These are phyloP conservation scores for Arthrocladium fulminans DNA, from an alignment of 2,329 filamentous ascomycete species.

Conservation along the genomic window DNA sequence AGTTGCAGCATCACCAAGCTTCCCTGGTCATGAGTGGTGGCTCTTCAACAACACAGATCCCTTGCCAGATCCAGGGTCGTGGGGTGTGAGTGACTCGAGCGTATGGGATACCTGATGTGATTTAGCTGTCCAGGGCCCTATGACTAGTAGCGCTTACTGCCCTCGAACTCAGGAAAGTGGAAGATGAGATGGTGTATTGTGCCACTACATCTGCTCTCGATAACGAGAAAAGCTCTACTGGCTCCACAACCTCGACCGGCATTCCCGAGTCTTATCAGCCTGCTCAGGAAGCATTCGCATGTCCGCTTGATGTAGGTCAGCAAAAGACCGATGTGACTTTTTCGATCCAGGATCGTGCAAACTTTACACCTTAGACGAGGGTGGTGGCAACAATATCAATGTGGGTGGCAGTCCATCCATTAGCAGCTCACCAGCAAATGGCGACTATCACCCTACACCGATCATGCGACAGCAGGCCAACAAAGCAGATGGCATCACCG, in stretches of 20 bases:
- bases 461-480: slow-evolving; percentile 31
- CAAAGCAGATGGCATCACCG: slow-evolving; percentile 40
- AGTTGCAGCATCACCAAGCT: slow-evolving; percentile 40
- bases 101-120: slow-evolving; percentile 57
- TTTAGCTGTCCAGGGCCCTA: slow-evolving; percentile 36
- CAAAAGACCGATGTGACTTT: slow-evolving; percentile 55
- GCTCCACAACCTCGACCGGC: slow-evolving; percentile 40
- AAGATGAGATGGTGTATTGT: slow-evolving; percentile 44
- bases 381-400: slow-evolving; percentile 51
- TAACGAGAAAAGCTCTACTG: slow-evolving; percentile 44
- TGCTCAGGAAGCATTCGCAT: slow-evolving; percentile 39
- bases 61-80: slow-evolving; percentile 42
- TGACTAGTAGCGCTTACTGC: slow-evolving; percentile 40
- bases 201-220: slow-evolving; percentile 40
- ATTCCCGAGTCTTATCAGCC: slow-evolving; percentile 47
- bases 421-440: slow-evolving; percentile 28
- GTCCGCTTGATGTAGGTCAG: slow-evolving; percentile 43
- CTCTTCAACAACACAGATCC: slow-evolving; percentile 42
- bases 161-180: slow-evolving; percentile 35
- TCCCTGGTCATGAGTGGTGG: slow-evolving; percentile 34
- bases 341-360: slow-evolving; percentile 42
- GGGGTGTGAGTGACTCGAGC: slow-evolving; percentile 34
- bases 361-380: slow-evolving; percentile 54
- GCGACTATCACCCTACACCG: slow-evolving; percentile 26
- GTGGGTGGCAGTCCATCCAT: slow-evolving; percentile 38